Evolutionary conservation across 2,329 filamentous ascomycete species (phyloP).

Genomic region (Helicocarpus griseus): DNA sequence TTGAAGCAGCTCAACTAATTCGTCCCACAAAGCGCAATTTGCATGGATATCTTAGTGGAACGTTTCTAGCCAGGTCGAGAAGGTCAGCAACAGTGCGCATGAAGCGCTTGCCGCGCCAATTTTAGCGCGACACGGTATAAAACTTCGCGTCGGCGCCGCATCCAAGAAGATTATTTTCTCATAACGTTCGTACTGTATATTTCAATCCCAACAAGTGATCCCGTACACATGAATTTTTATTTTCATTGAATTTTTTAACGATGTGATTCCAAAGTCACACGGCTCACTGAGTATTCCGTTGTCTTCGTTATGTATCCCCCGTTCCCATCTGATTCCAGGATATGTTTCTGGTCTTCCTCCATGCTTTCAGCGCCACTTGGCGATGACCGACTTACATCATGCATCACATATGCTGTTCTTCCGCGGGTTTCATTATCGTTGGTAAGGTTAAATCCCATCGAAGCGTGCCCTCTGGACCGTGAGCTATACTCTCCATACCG

Average conservation of each 20-base stretch:
- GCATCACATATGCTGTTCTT: background rate
- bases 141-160: too few relatives aligned
- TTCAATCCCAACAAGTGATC: too few relatives aligned
- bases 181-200: too few relatives aligned
- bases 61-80: too few relatives aligned
- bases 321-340: background rate
- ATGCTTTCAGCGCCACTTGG: background rate
- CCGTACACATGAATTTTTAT: too few relatives aligned
- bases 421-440: background rate
- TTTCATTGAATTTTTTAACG: background rate
- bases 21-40: too few relatives aligned
- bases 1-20: too few relatives aligned
- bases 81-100: too few relatives aligned
- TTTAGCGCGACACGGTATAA: too few relatives aligned
- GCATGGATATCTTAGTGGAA: too few relatives aligned
- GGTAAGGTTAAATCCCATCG: background rate
- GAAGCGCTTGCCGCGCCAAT: too few relatives aligned
- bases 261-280: background rate
- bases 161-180: too few relatives aligned
- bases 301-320: background rate
- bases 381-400: background rate
- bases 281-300: constrained; percentile 1
- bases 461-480: background rate
- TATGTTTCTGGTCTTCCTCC: background rate
- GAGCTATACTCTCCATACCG: background rate